Evolutionary conservation across 2,329 filamentous ascomycete genomes (phyloP).

Genomic region (Penicillium nordicum): DNA sequence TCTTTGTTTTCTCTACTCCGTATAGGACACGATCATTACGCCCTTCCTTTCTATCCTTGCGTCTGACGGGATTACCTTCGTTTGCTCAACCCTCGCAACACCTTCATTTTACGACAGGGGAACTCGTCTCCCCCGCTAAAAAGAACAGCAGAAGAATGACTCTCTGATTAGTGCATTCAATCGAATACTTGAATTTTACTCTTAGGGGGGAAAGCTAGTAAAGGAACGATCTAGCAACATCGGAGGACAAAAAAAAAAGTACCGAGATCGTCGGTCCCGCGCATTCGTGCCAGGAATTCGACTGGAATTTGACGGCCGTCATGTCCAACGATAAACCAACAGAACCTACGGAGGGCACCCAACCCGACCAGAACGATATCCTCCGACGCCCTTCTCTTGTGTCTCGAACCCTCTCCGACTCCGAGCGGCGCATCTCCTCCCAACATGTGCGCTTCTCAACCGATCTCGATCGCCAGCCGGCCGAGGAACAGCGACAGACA

Average conservation of each 20-base stretch:
- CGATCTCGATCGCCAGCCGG: conserved; percentile 27
- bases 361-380: conserved; percentile 12
- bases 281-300: conserved; percentile 12
- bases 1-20: not conserved
- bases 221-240: not conserved
- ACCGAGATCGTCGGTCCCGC: conserved; percentile 16
- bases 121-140: not conserved
- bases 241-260: not conserved
- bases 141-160: conserved; percentile 1
- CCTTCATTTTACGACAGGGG: conserved; percentile 6
- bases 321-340: conserved; percentile 18
- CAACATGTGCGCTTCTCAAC: conserved; percentile 36
- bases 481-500: conserved; percentile 18
- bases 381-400: conserved; percentile 25
- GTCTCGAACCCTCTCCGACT: conserved; percentile 29
- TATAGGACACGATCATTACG: not conserved
- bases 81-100: conserved; percentile 4
- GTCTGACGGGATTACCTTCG: conserved; percentile 4
- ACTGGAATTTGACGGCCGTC: not conserved
- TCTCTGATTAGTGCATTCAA: not conserved
- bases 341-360: conserved; percentile 6
- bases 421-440: conserved; percentile 28
- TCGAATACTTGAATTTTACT: not conserved
- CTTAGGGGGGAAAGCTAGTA: not conserved
- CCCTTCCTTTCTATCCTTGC: conserved; percentile 8